Base-by-base conservation (phyloP, 805 yeast species). In the Saturnispora halmiae region DNA sequence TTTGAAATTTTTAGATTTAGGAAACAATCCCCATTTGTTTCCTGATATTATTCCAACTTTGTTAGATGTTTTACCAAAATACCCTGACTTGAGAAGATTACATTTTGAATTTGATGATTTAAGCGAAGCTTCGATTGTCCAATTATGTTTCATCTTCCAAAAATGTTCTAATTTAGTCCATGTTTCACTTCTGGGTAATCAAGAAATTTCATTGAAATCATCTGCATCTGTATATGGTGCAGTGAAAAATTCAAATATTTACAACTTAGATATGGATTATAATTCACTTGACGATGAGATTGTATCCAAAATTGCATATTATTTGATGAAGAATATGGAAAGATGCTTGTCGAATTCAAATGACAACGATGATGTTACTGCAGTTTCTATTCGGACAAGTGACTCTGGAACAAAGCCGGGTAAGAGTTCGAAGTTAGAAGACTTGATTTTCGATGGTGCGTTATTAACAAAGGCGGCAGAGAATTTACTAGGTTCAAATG, bases 401-500 rank as follows among this genome's bases (percentile, higher is more conserved):
- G 41, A 38, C 8, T 32, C 40, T 4, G 38, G 41, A 21, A n/a
- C 36, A 10, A 43, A 34, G 15, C 32, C 39, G 18, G 30, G 39
- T 26, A 29, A 31, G n/a, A 44, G 38, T 11, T 42, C 47, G 24
- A 50, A 49, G 27, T 60, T 61, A 26, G 82, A 72, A 55, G 90
- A 82, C 47, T 64, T 82, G 36, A 69, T 82, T 57, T 80, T 78
- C 55, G 90, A 82, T 60, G 92, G 90, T 5, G 72, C 86, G 0
- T 62, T 82, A 42, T 66, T 82, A 36, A 78, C 85, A 51, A 80
- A 79, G 55, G 73, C 85, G 2, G 90, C 88, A 0, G 86, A 78
- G 46, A 73, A 75, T 44, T 58, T 82, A 41, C 58, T 82, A 41
- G 73, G 66, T 37, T 64, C 59, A 24, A 63, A 61, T 44, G 52